These are phyloP conservation scores for Mucor mucedo DNA, from an alignment of 371 early-diverging fungal genomes.

Conservation along the genomic window DNA sequence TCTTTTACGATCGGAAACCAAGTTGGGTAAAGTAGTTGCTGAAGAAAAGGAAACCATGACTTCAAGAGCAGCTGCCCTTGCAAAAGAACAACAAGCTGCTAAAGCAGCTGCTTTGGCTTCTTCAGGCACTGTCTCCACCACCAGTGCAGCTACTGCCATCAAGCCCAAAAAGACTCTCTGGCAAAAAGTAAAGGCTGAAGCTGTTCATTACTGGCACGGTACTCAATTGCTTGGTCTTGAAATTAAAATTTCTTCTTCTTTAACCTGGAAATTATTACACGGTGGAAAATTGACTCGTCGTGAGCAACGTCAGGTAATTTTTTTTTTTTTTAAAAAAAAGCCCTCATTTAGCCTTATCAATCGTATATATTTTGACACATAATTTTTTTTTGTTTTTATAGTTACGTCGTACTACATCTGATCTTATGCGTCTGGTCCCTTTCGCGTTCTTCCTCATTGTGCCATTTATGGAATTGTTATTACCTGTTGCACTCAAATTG, in stretches of 20 bases:
- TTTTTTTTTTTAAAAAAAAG: no score
- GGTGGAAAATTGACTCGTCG: conserved; percentile 87
- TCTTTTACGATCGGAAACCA: conserved; percentile 34
- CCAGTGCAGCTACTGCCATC: conserved; percentile 18
- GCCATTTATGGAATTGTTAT: conserved; percentile 92
- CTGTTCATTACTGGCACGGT: conserved; percentile 94
- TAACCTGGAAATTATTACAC: conserved; percentile 75
- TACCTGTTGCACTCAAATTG: conserved; percentile 91
- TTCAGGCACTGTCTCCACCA: background rate
- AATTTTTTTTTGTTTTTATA: conserved; percentile 27
- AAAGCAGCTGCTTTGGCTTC: conserved; percentile 17
- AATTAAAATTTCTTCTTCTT: conserved; percentile 82
- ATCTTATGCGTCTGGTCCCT: conserved; percentile 89
- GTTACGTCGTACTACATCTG: conserved; percentile 86
- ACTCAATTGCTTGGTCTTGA: conserved; percentile 92
- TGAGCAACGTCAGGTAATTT: conserved; percentile 84
- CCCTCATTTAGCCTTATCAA: background rate
- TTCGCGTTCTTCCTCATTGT: conserved; percentile 92
- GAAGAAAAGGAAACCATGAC: conserved; percentile 50
- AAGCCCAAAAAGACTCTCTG: conserved; percentile 73
- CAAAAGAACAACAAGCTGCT: conserved; percentile 42
- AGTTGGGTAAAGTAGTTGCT: conserved; percentile 11
- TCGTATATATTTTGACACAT: background rate
- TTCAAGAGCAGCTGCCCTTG: conserved; percentile 48
- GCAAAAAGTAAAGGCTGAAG: conserved; percentile 89